phyloP scores from a whole-genome alignment of 352 stramenopile genomes.

The Globisporangium solare region DNA sequence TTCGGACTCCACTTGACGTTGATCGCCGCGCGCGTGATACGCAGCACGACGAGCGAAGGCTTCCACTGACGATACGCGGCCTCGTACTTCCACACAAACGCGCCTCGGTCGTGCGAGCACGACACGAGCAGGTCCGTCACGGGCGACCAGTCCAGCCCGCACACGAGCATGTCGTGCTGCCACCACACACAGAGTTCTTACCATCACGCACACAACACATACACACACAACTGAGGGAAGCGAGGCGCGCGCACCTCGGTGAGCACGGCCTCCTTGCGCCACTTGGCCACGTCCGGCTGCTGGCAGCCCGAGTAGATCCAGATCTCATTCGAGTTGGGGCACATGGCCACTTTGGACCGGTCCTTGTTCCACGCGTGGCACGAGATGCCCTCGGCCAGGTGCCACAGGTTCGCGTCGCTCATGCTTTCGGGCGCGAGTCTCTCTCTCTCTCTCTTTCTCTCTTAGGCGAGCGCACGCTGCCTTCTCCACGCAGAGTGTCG shows the following conservation, averaged over 20 bases:
- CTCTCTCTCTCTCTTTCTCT: no score
- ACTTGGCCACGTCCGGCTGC: constrained; percentile 66
- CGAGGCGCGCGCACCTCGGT: constrained; percentile 40
- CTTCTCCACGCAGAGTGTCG: constrained; percentile 6
- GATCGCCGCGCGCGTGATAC: constrained; percentile 88
- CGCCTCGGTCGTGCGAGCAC: constrained; percentile 92
- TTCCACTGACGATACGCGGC: constrained; percentile 86
- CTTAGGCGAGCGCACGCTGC: background rate
- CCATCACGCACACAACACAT: no score
- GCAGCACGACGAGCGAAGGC: constrained; percentile 88
- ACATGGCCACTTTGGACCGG: constrained; percentile 86
- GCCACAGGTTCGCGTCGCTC: constrained; percentile 62
- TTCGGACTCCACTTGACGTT: constrained; percentile 93
- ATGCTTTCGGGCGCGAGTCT: no score
- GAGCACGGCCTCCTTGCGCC: constrained; percentile 82
- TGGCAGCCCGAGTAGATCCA: constrained; percentile 90
- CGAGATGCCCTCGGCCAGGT: constrained; percentile 80
- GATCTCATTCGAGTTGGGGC: constrained; percentile 91
- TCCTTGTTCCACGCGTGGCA: constrained; percentile 92
- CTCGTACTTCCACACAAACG: constrained; percentile 94
- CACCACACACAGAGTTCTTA: constrained; percentile 3
- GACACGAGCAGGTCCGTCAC: constrained; percentile 93
- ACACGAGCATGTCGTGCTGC: constrained; percentile 93
- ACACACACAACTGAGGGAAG: background rate
- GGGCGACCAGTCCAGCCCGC: constrained; percentile 90